These are phyloP conservation scores for Acanthochlamys bracteata DNA, from an alignment of 106 monocot genomes.

Conservation along the genomic window DNA sequence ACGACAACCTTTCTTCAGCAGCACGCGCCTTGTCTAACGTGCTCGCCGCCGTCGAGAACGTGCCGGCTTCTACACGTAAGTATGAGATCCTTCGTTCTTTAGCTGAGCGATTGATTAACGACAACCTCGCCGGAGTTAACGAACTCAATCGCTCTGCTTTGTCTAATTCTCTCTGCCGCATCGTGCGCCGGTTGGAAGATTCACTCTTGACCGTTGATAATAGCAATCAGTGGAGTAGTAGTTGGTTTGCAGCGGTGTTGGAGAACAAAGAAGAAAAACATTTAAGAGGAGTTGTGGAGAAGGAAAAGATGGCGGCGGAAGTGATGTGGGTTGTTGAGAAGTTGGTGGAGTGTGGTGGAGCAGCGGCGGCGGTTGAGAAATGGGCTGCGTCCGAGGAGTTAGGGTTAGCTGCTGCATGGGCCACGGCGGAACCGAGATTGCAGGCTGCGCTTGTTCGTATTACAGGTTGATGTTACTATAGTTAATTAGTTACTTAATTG, in stretches of 20 bases:
- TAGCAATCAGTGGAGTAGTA: slow-evolving; percentile 9
- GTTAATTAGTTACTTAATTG: too few species aligned
- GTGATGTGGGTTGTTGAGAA: slow-evolving; percentile 64
- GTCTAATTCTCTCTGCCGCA: slow-evolving; percentile 24
- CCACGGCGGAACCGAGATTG: slow-evolving; percentile 41
- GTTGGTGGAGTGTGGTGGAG: slow-evolving; percentile 54
- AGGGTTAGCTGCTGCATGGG: slow-evolving; percentile 14
- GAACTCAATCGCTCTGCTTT: slow-evolving; percentile 27
- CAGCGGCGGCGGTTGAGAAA: slow-evolving; percentile 35
- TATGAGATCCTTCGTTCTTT: slow-evolving; percentile 45
- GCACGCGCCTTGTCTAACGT: slow-evolving; percentile 45
- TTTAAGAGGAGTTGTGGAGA: neutral
- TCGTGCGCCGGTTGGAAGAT: slow-evolving; percentile 30
- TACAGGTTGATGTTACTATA: slow-evolving; percentile 26
- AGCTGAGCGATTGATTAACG: slow-evolving; percentile 62
- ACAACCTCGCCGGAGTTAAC: slow-evolving; percentile 24
- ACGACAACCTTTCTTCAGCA: slow-evolving; percentile 1
- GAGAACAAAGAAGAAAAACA: neutral
- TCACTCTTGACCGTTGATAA: neutral
- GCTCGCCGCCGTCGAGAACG: slow-evolving; percentile 32
- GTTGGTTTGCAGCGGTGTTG: neutral
- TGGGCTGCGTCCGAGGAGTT: slow-evolving; percentile 43
- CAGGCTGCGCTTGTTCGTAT: slow-evolving; percentile 59
- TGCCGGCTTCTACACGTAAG: slow-evolving; percentile 61
- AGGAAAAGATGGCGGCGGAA: slow-evolving; percentile 55